Conservation (phyloP, 345 rosid species). For the Pistacia integerrima region DNA sequence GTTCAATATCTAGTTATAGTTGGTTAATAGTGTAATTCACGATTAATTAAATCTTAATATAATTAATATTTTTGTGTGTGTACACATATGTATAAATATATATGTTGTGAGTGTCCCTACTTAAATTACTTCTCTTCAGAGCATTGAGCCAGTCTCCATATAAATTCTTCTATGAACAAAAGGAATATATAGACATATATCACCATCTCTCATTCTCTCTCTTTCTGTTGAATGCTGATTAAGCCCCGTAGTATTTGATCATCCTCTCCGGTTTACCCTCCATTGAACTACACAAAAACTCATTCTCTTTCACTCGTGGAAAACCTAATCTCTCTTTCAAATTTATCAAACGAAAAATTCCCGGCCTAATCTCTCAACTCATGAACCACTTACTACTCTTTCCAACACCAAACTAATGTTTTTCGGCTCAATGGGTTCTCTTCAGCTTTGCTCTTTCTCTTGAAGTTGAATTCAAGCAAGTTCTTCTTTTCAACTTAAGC, state of each 20-base stretch:
- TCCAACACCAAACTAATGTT: slow-evolving; percentile 28
- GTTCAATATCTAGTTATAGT: background rate
- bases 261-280: slow-evolving; percentile 53
- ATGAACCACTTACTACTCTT: slow-evolving; percentile 18
- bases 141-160: background rate
- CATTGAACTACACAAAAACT: slow-evolving; percentile 29
- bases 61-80: background rate
- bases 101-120: slow-evolving; percentile 21
- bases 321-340: slow-evolving; percentile 19
- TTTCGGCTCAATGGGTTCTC: slow-evolving; percentile 29
- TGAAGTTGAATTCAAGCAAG: slow-evolving; percentile 8
- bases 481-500: background rate
- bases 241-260: slow-evolving; percentile 52
- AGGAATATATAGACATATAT: slow-evolving; percentile 43
- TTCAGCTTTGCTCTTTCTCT: slow-evolving; percentile 20
- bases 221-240: slow-evolving; percentile 47
- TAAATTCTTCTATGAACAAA: slow-evolving; percentile 30
- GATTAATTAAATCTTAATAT: background rate
- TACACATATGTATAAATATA: background rate
- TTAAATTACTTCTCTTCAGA: slow-evolving; percentile 5
- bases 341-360: slow-evolving; percentile 30
- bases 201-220: slow-evolving; percentile 36
- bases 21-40: background rate
- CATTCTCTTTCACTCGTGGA: slow-evolving; percentile 46
- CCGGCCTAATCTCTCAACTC: slow-evolving; percentile 28